Evolutionary conservation across 306 rosid species (phyloP).

Genomic region (Glycine latifolia): DNA sequence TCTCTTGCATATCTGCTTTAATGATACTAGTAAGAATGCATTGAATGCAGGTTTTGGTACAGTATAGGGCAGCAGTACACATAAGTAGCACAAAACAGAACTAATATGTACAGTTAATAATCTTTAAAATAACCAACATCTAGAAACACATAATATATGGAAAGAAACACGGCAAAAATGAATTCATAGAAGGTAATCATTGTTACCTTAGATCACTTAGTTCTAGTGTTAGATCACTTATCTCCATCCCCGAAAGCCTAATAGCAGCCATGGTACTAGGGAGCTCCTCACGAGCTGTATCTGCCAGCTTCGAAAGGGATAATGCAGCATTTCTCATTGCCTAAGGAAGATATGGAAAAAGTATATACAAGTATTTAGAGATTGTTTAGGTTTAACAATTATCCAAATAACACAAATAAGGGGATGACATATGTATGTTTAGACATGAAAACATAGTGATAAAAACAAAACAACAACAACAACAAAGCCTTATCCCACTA

Average conservation of each 20-base stretch:
- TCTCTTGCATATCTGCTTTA: slow-evolving; percentile 10
- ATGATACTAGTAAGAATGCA: slow-evolving; percentile 13
- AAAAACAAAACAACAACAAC: neutral
- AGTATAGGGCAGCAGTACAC: slow-evolving; percentile 10
- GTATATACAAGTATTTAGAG: slow-evolving; percentile 21
- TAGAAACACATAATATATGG: slow-evolving; percentile 23
- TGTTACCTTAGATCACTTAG: slow-evolving; percentile 85
- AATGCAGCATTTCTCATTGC: slow-evolving; percentile 93
- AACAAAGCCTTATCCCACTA: no score
- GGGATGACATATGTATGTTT: slow-evolving; percentile 19
- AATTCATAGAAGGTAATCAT: slow-evolving; percentile 36
- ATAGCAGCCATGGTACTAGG: slow-evolving; percentile 98
- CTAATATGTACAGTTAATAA: neutral
- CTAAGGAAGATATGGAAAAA: slow-evolving; percentile 47
- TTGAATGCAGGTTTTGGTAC: neutral
- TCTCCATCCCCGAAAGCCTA: slow-evolving; percentile 98
- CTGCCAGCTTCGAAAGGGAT: slow-evolving; percentile 91
- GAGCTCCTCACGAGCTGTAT: slow-evolving; percentile 92
- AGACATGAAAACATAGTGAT: neutral
- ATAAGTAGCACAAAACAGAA: slow-evolving; percentile 29
- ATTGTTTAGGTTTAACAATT: slow-evolving; percentile 16
- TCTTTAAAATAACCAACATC: slow-evolving; percentile 27
- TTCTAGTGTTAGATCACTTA: slow-evolving; percentile 85
- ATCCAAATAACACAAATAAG: neutral
- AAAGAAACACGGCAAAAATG: slow-evolving; percentile 9